Evolutionary conservation across 2,329 filamentous ascomycete species (phyloP), one percentile per base, ranked within the genome.

Genomic region (Trichoderma sp.): DNA sequence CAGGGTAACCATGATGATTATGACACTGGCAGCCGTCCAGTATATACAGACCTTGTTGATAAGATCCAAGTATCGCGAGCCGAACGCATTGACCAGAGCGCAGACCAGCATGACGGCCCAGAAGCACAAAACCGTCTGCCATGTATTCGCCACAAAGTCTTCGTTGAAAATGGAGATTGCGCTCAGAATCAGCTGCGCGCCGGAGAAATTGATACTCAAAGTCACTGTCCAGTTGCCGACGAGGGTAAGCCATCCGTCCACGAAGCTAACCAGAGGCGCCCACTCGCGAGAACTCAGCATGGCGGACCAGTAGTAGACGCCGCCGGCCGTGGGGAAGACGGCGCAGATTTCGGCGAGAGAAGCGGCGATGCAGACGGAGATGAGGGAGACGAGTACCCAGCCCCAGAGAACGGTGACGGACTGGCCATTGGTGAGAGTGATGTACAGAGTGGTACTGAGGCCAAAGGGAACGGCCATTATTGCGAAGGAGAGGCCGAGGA

Each of bases 51-150:
- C 84, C 81, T 93, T 92, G 82, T 93, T 95, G 80, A 95, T 87
- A 45, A 89, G 86, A 2, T 93, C 92, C 38, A 95, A 85, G 9
- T 91, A 82, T 2, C 81, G 78, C n/a, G 84, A 84, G 33, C 89
- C 87, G 78, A 94, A 93, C 7, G 91, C 90, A 78, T 94, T 95
- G 82, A 94, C 86, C 72, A 90, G 76, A 77, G 93, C 91, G 60
- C 91, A 92, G 21, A 89, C 84, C 38, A 92, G 76, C 76, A 91
- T 93, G 79, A 92, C 91, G 21, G 86, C 92, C 79, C 93, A 89
- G 83, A 94, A 95, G 78, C 94, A 92, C 63, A 94, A 84, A 80
- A 95, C 94, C 74, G 93, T 92, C 82, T 95, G 93, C 91, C 92
- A 94, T 27, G 88, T 80, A 78, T 92, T 84, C 4, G 90, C 80